Evolutionary conservation across 2,329 filamentous ascomycete genomes (phyloP), one percentile per base, ranked within the genome.

Genomic region (Colletotrichum cordylinicola): DNA sequence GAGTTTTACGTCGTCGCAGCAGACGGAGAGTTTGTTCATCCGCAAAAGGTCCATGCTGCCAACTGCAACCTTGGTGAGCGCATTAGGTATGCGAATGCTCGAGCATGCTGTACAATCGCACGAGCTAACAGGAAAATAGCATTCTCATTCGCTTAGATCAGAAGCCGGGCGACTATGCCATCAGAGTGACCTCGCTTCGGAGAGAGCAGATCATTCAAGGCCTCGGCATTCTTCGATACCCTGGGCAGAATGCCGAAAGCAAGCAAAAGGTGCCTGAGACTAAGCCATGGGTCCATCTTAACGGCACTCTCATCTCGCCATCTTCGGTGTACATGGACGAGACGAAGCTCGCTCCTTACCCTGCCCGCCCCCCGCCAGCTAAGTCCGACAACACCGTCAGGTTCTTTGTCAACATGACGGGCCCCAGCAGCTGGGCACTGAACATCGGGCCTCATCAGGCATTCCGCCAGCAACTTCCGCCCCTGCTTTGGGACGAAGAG

Each of bases 401-500:
- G 55, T 75, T 75, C 62, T 75, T 75, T 27, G 69, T 75, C n/a
- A 75, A 75, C 39, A 75, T 72, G 72, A 75, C 69, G 5, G 69
- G 69, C 8, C 72, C 69, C n/a, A 62, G 62, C 33, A 72, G 61
- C 24, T 75, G 72, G 72, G 69, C 69, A 12, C 16, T 72, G 33
- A 75, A 67, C n/a, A 72, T 75, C 7, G 69, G 69, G 8, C 72
- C 72, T 21, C 72, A 67, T 12, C 69, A 75, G 16, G 62, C 72
- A 7, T 75, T 75, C 56, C 72, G 69, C 18, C 72, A 75, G 55
- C 72, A 75, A 55, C 12, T 75, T 2, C 72, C 72, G 1, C 72
- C 72, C 13, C 24, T 72, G 24, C n/a, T 72, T 4, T 75, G 72
- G 69, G 39, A 72, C 9, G 69, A 72, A 12, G 62, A 48, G 24